These are phyloP conservation scores for Cystobasidium onofrii DNA, from an alignment of 768 basidiomycete genomes.

Conservation along the genomic window DNA sequence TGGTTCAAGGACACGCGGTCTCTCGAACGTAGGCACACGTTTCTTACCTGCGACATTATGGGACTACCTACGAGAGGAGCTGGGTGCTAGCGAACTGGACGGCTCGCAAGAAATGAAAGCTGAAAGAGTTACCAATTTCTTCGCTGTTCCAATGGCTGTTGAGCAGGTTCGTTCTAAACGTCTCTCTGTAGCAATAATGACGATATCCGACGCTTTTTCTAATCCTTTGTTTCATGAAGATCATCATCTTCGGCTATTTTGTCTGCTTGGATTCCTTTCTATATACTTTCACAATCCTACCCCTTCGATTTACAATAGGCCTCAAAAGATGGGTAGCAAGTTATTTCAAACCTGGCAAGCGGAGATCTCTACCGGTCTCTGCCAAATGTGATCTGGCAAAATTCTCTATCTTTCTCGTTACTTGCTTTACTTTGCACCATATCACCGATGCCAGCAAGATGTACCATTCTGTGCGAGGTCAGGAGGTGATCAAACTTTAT, in stretches of 20 bases:
- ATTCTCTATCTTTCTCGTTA: conserved; percentile 62
- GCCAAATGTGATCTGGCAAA: conserved; percentile 91
- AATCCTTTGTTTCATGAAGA: conserved; percentile 50
- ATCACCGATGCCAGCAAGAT: conserved; percentile 94
- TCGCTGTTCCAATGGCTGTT: conserved; percentile 80
- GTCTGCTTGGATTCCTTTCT: conserved; percentile 94
- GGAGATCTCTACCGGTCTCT: conserved; percentile 60
- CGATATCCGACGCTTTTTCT: not conserved
- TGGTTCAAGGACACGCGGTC: not conserved
- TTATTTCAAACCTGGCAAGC: conserved; percentile 10
- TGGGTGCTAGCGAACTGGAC: conserved; percentile 82
- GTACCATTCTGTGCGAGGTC: conserved; percentile 92
- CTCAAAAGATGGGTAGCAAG: conserved; percentile 48
- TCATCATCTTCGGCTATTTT: conserved; percentile 81
- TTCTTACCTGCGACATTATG: conserved; percentile 65
- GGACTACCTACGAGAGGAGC: conserved; percentile 83
- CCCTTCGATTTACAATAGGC: conserved; percentile 72
- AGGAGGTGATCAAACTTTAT: conserved; percentile 97
- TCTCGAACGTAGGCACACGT: not conserved
- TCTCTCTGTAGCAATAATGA: not conserved
- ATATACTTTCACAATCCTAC: conserved; percentile 94
- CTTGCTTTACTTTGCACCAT: conserved; percentile 65
- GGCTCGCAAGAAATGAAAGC: conserved; percentile 77
- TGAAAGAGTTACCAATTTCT: conserved; percentile 92
- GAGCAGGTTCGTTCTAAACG: conserved; percentile 63